Percentiles rank a stretch among this genome's conserved stretches.
These are phyloP conservation scores for Cryptococcus sp. DNA, from an alignment of 1,284 basidiomycete genomes.

Conservation along the genomic window DNA sequence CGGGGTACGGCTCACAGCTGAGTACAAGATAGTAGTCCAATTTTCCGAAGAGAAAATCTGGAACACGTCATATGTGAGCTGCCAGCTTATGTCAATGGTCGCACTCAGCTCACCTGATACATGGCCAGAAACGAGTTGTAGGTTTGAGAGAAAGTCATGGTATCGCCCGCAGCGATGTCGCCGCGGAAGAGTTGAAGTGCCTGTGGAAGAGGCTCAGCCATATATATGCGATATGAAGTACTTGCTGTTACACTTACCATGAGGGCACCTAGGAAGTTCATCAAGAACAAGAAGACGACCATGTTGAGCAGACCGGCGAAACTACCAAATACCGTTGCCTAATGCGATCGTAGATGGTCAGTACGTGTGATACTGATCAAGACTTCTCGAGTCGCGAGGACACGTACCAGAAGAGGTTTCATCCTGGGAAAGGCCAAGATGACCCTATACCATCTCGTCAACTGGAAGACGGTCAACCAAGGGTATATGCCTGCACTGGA, in stretches of 20 bases:
- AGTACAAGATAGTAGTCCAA: slow-evolving; percentile 85
- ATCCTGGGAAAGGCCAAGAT: slow-evolving; percentile 62
- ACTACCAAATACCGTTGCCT: slow-evolving; percentile 89
- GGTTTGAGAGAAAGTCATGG: slow-evolving; percentile 82
- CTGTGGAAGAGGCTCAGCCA: slow-evolving; percentile 21
- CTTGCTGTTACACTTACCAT: slow-evolving; percentile 64
- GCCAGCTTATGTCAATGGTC: not conserved
- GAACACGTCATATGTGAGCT: slow-evolving; percentile 3
- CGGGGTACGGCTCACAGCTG: slow-evolving; percentile 54
- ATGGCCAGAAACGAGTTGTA: slow-evolving; percentile 87
- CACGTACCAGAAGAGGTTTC: slow-evolving; percentile 40
- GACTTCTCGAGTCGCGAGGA: not conserved
- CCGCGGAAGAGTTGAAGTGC: slow-evolving; percentile 64
- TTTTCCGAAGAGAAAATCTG: slow-evolving; percentile 94
- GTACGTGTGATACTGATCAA: too few relatives aligned
- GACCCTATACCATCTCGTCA: slow-evolving; percentile 89
- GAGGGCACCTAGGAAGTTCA: slow-evolving; percentile 85
- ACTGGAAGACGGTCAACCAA: slow-evolving; percentile 90
- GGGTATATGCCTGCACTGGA: slow-evolving; percentile 68
- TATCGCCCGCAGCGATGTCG: slow-evolving; percentile 60
- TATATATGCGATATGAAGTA: not conserved
- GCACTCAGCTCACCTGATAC: slow-evolving; percentile 61
- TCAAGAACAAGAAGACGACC: slow-evolving; percentile 85
- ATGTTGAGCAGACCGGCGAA: slow-evolving; percentile 91
- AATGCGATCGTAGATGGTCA: slow-evolving; percentile 2